Base-by-base conservation (phyloP, 2,329 filamentous ascomycete genomes). In the Dryadomyces quercivorus region DNA sequence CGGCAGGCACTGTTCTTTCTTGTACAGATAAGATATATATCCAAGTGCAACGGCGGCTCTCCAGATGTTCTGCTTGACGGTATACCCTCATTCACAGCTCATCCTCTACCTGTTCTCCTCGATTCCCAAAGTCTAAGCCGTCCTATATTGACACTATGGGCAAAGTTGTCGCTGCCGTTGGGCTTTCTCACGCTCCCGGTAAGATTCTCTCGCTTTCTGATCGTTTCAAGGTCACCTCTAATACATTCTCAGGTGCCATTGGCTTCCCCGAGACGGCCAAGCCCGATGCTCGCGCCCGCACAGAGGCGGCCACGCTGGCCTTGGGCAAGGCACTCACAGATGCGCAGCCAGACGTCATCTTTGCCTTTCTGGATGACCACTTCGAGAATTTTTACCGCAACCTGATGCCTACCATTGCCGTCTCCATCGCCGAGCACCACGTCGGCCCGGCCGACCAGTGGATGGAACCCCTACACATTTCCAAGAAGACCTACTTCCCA, bases 321-420 rank as follows among this genome's bases (percentile, higher is more conserved):
- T 55, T 58, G 7, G 57, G 57, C 44, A 55, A 56, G 53, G 52
- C 57, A 13, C 53, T 58, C 36, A 55, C 53, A 1, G 53, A 49
- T n/a, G 57, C 57, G 22, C 51, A 55, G 53, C 57, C 57, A 20
- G 57, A 58, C 45, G 55, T 58, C 44, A 58, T 58, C 49, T 58
- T 58, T 51, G 57, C 57, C 20, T 58, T 58, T 15, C 55, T 57
- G 9, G 57, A 58, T 40, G 57, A 58, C 53, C 57, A 58, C 55
- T 58, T 58, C 52, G 57, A 58, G 51, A 58, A 58, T 44, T 58
- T 58, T 42, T 58, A 57, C 57, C 57, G 57, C 52, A 58, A 58
- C 49, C 57, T 55, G 50, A 58, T 58, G 57, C 57, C 57, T 13
- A 47, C 53, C 13, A 58, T 58, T 36, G 57, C 57, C n/a, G 38